Conservation (phyloP, 148 eudicot genomes). For the Gaultheria prostrata region DNA sequence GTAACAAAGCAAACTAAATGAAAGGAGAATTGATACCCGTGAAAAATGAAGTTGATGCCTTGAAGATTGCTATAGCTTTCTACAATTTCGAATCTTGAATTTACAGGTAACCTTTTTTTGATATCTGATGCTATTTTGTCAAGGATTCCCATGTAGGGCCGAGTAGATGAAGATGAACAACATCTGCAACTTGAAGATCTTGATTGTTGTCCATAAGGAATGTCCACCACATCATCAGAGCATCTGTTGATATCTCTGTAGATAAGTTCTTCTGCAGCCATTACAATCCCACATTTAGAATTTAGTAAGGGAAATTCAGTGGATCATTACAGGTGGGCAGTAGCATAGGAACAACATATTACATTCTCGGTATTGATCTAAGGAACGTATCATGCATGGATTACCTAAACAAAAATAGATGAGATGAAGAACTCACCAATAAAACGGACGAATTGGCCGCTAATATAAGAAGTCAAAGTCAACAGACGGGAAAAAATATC, state of each 20-base stretch:
- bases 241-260: slow-evolving; percentile 40
- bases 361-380: not conserved
- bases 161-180: slow-evolving; percentile 31
- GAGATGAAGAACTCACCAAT: slow-evolving; percentile 48
- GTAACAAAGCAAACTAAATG: not conserved
- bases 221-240: slow-evolving; percentile 28
- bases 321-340: not conserved
- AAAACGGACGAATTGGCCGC: slow-evolving; percentile 46
- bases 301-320: not conserved
- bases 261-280: slow-evolving; percentile 49
- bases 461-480: slow-evolving; percentile 57
- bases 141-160: slow-evolving; percentile 23
- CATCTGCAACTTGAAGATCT: slow-evolving; percentile 27
- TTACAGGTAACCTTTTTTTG: slow-evolving; percentile 23
- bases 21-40: slow-evolving; percentile 40
- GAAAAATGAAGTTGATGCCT: slow-evolving; percentile 37
- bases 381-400: not conserved
- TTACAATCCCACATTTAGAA: not conserved
- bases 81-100: slow-evolving; percentile 35
- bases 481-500: slow-evolving; percentile 56
- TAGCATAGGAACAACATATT: not conserved
- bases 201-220: slow-evolving; percentile 25
- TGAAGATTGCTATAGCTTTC: slow-evolving; percentile 28
- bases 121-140: slow-evolving; percentile 25
- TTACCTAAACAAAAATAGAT: not conserved